phyloP scores from a whole-genome alignment of 257 asterid species.

The Thymus mandschuricus region DNA sequence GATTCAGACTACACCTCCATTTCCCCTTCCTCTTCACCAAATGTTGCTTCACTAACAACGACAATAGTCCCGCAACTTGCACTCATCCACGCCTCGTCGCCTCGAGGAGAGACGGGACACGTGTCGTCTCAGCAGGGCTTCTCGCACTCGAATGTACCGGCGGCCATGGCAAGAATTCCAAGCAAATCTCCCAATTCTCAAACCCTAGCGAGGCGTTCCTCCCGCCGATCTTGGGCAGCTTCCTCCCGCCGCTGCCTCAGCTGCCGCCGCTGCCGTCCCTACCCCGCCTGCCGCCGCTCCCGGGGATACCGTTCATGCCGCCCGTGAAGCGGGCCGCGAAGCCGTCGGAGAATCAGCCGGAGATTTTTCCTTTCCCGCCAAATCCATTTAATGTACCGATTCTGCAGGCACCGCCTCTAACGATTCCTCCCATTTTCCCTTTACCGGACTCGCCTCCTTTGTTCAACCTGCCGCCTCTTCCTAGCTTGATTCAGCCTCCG shows the following conservation, averaged over 20 bases:
- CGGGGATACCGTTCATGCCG: slow-evolving; percentile 53
- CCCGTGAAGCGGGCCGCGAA: slow-evolving; percentile 38
- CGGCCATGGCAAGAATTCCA: slow-evolving; percentile 44
- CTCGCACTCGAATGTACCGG: slow-evolving; percentile 74
- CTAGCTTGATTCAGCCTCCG: slow-evolving; percentile 55
- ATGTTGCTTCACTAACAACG: slow-evolving; percentile 41
- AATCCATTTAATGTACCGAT: slow-evolving; percentile 47
- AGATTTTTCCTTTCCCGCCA: slow-evolving; percentile 42
- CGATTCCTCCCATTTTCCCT: too few relatives aligned
- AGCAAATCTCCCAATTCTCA: slow-evolving; percentile 39
- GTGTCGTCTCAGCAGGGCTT: slow-evolving; percentile 78
- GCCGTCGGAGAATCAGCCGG: slow-evolving; percentile 33
- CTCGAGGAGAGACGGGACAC: slow-evolving; percentile 60
- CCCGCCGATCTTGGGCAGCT: slow-evolving; percentile 50
- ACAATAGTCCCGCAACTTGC: slow-evolving; percentile 56
- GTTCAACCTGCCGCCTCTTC: slow-evolving; percentile 46
- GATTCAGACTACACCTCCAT: slow-evolving; percentile 69
- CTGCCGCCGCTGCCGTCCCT: slow-evolving; percentile 46
- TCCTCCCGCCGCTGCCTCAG: slow-evolving; percentile 47
- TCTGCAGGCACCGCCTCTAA: slow-evolving; percentile 44
- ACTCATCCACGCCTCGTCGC: slow-evolving; percentile 47
- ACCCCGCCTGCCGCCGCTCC: slow-evolving; percentile 63
- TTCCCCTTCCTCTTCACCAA: slow-evolving; percentile 34
- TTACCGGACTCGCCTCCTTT: slow-evolving; percentile 37
- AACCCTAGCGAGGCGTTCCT: slow-evolving; percentile 48